Base-by-base conservation (phyloP, 306 rosid genomes). In the Trichosanthes truncata region DNA sequence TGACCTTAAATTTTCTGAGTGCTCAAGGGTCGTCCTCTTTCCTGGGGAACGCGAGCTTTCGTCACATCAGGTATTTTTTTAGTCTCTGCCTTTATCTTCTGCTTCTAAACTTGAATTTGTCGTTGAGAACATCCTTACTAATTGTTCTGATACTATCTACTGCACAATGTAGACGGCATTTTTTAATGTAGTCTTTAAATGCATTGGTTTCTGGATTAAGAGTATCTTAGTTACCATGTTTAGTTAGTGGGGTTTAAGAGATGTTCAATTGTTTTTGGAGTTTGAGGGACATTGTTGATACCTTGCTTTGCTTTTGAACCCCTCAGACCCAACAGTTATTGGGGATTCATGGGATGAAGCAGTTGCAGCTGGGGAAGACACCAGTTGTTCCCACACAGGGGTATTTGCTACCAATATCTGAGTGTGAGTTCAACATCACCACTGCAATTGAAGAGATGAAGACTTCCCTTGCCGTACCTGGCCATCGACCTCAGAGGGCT, bases 381-480 rank as follows among this genome's bases (percentile, higher is more conserved):
- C 85, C 84, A n/a, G 72, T 77, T 56, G 60, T 83, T 52, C 89
- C 84, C 38, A 90, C 84, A 76, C 96, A 91, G 81, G 91, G 87
- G 38, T 92, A 84, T 84, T 74, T 94, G 61, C 72, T 92, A 53
- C 94, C 98, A 14, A 82, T 94, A 38, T 89, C 94, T 72, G 97
- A 94, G 78, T 94, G 90, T 43, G 92, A 94, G 85, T 92, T 94
- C 82, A 86, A 80, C 65, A 81, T 94, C 74, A 87, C 91, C 21
- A 79, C 90, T 74, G 94, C 91, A 17, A 86, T 94, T 59, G 94
- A 90, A 85, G 98, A 94, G 43, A 86, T 94, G 68, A 91, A 84
- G 78, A 88, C 91, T 69, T 83, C 92, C 2, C 55, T 36, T 35
- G 78, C 7, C 53, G 33, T 40, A 49, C 77, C 84, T 0, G 83